Conservation (phyloP, 257 asterid species). For the Plectranthus barbatus region DNA sequence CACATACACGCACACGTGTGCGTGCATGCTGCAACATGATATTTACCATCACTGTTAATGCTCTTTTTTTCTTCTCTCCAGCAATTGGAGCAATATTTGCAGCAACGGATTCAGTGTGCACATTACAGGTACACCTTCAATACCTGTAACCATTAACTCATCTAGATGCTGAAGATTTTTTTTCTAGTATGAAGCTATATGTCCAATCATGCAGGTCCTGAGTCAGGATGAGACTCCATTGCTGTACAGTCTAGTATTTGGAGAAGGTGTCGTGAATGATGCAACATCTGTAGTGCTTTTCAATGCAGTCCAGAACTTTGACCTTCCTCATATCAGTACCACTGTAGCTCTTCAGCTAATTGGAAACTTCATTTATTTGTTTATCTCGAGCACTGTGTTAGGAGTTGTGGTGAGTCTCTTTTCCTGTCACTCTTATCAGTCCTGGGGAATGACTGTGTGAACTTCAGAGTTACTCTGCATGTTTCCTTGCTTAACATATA, state of each 20-base stretch:
- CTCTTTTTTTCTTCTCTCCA: constrained; percentile 25
- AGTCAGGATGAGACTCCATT: constrained; percentile 96
- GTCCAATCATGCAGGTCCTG: constrained; percentile 57
- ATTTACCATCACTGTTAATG: constrained; percentile 10
- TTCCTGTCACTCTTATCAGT: background rate
- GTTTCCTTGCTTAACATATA: constrained; percentile 6
- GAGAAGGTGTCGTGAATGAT: constrained; percentile 98
- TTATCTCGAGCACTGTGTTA: constrained; percentile 61
- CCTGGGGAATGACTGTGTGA: background rate
- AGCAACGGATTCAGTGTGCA: constrained; percentile 99
- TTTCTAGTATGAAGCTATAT: constrained; percentile 8
- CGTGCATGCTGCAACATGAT: background rate
- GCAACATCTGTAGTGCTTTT: constrained; percentile 97
- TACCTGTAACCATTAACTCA: background rate
- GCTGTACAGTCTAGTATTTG: constrained; percentile 92
- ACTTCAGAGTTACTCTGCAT: constrained; percentile 8
- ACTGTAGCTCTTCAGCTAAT: constrained; percentile 48
- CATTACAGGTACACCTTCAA: constrained; percentile 62
- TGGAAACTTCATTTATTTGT: constrained; percentile 78
- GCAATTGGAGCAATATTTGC: constrained; percentile 97
- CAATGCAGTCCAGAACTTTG: constrained; percentile 93
- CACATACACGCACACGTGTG: no score
- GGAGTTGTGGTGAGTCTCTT: constrained; percentile 70
- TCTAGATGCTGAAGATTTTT: constrained; percentile 3
- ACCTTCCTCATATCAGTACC: constrained; percentile 63